Conservation (phyloP, 352 stramenopile species). For the Pythium volutum region DNA sequence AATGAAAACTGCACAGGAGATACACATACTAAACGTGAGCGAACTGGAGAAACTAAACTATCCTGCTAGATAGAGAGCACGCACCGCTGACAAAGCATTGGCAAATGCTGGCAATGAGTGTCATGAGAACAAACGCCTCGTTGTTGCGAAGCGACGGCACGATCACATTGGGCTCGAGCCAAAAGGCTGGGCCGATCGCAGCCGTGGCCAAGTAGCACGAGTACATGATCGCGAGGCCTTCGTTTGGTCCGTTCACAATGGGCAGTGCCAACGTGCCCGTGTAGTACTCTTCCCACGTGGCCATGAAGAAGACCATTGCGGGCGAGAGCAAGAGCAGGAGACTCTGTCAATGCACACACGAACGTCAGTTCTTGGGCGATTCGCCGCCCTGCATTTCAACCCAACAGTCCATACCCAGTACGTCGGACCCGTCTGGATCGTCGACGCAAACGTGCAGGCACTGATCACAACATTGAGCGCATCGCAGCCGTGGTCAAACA, state of each 20-base stretch:
- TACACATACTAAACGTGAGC: not conserved
- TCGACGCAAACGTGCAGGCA: constrained; percentile 81
- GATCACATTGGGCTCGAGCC: constrained; percentile 56
- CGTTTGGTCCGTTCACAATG: constrained; percentile 95
- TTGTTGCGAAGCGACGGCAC: constrained; percentile 77
- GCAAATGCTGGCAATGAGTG: constrained; percentile 52
- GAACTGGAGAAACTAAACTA: not conserved
- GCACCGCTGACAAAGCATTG: constrained; percentile 76
- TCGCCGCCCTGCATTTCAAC: constrained; percentile 11
- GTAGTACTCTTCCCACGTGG: constrained; percentile 99
- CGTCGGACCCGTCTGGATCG: constrained; percentile 79
- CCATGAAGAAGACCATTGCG: constrained; percentile 95
- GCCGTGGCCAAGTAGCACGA: constrained; percentile 71
- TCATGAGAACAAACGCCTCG: constrained; percentile 73
- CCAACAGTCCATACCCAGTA: constrained; percentile 53
- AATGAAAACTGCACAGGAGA: constrained; percentile 39
- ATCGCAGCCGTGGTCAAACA: constrained; percentile 87
- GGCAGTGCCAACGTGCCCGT: constrained; percentile 94
- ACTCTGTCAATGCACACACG: constrained; percentile 39
- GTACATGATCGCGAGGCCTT: constrained; percentile 93
- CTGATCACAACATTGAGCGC: constrained; percentile 83
- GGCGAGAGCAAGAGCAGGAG: constrained; percentile 61
- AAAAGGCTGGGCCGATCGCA: constrained; percentile 55
- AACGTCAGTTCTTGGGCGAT: not conserved
- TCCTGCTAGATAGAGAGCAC: not conserved